These are phyloP conservation scores for Logfia minima DNA, from an alignment of 129 eudicot genomes.

Conservation along the genomic window DNA sequence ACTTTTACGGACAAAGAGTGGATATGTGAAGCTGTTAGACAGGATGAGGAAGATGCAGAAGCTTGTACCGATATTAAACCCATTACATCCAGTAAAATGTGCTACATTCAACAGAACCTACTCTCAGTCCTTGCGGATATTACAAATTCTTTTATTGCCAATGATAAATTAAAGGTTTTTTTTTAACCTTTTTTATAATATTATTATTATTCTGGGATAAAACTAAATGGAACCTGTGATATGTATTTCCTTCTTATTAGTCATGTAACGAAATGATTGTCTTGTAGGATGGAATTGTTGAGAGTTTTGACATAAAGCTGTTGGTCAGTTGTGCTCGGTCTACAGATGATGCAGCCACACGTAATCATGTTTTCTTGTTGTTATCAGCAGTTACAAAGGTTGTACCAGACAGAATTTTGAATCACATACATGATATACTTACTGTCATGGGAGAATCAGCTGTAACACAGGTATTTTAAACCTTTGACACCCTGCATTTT, in stretches of 20 bases:
- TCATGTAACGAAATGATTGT: slow-evolving; percentile 4
- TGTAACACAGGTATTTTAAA: slow-evolving; percentile 58
- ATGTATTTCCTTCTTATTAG: slow-evolving; percentile 11
- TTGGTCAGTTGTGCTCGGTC: slow-evolving; percentile 75
- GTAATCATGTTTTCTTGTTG: slow-evolving; percentile 75
- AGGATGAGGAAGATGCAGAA: slow-evolving; percentile 37
- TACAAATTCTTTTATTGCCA: slow-evolving; percentile 38
- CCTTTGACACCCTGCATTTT: not conserved
- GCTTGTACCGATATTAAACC: slow-evolving; percentile 40
- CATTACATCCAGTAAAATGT: slow-evolving; percentile 27
- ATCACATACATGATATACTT: slow-evolving; percentile 66
- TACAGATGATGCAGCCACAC: slow-evolving; percentile 52
- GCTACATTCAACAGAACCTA: slow-evolving; percentile 67
- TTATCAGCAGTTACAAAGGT: slow-evolving; percentile 69
- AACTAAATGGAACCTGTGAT: not conserved
- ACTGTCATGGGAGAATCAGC: slow-evolving; percentile 64
- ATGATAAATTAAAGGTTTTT: slow-evolving; percentile 36
- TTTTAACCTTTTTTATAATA: not conserved
- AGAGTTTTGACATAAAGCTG: slow-evolving; percentile 53
- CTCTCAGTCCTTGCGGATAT: slow-evolving; percentile 75
- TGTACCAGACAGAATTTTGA: slow-evolving; percentile 61
- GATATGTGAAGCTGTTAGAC: slow-evolving; percentile 38
- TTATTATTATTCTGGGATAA: not conserved
- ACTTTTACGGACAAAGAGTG: slow-evolving; percentile 51
- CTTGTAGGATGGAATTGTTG: slow-evolving; percentile 49